Percentiles rank a stretch among this genome's conserved stretches.
These are phyloP conservation scores for Fusarium longipes DNA, from an alignment of 2,329 filamentous ascomycete species.

Conservation along the genomic window DNA sequence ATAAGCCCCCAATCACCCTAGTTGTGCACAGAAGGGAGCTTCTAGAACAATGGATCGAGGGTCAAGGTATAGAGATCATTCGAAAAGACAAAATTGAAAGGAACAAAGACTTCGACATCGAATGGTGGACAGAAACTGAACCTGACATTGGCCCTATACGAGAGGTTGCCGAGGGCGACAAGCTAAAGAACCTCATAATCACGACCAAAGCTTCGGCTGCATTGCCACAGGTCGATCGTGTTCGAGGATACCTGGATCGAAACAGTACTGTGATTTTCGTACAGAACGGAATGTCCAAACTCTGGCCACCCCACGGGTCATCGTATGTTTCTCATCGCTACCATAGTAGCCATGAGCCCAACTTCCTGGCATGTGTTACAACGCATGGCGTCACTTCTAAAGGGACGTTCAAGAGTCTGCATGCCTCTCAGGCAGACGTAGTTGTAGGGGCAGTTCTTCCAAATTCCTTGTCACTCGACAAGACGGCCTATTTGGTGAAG, in stretches of 20 bases:
- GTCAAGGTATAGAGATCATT: conserved; percentile 60
- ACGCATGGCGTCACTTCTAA: conserved; percentile 67
- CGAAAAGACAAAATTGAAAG: conserved; percentile 49
- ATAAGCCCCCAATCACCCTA: conserved; percentile 79
- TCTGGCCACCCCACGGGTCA: conserved; percentile 65
- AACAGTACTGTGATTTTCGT: conserved; percentile 82
- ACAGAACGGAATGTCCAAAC: conserved; percentile 86
- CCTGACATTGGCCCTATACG: conserved; percentile 52
- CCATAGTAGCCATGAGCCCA: conserved; percentile 60
- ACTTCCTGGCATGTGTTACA: conserved; percentile 76
- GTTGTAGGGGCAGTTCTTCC: conserved; percentile 60
- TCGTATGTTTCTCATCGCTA: conserved; percentile 58
- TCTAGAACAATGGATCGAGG: conserved; percentile 59
- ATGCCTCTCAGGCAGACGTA: conserved; percentile 62
- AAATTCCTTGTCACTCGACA: conserved; percentile 32
- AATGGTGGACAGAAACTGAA: conserved; percentile 64
- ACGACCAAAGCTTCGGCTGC: conserved; percentile 79
- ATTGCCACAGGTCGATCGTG: conserved; percentile 66
- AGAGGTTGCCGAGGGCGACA: conserved; percentile 54
- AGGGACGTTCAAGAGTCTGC: conserved; percentile 63
- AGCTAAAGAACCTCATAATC: conserved; percentile 79
- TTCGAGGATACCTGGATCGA: conserved; percentile 71
- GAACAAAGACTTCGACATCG: conserved; percentile 59
- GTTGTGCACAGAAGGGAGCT: conserved; percentile 74
- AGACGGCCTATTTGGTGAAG: conserved; percentile 54